Conservation (phyloP, 2,329 filamentous ascomycete species). For the Epichloe typhina region DNA sequence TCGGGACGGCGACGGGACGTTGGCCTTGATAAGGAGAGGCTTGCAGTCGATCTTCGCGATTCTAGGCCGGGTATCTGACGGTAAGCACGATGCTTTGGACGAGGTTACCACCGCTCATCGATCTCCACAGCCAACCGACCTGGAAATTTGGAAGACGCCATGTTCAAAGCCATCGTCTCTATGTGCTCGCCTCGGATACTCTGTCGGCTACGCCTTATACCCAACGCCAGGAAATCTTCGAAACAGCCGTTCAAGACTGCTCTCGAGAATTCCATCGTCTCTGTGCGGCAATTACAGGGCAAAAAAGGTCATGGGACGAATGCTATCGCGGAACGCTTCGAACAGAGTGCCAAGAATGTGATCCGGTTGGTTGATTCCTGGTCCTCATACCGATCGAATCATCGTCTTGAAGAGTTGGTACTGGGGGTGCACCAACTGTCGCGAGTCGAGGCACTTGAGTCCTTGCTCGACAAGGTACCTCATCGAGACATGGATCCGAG, state of each 20-base stretch:
- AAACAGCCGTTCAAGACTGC: background rate
- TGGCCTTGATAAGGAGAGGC: background rate
- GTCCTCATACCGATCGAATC: background rate
- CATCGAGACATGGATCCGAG: slow-evolving; percentile 7
- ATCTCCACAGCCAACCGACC: background rate
- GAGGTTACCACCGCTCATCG: no score
- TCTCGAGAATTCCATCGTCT: background rate
- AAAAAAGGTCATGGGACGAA: background rate
- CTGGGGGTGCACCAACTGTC: slow-evolving; percentile 10
- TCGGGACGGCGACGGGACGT: background rate
- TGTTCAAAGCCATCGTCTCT: slow-evolving; percentile 16
- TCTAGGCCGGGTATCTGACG: background rate
- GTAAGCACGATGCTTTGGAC: background rate
- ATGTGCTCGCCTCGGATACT: slow-evolving; percentile 20
- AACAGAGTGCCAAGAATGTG: background rate
- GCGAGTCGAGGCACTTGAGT: slow-evolving; percentile 11
- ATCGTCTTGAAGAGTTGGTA: slow-evolving; percentile 8
- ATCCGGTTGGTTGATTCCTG: background rate
- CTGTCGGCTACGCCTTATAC: slow-evolving; percentile 13
- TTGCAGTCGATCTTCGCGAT: background rate
- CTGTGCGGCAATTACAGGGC: background rate
- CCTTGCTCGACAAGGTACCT: background rate
- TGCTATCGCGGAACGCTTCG: background rate
- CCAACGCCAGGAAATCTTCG: background rate
- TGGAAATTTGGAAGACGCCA: slow-evolving; percentile 6